Evolutionary conservation across 1,139 yeast genomes (phyloP).

Genomic region (Yarrowia galli): DNA sequence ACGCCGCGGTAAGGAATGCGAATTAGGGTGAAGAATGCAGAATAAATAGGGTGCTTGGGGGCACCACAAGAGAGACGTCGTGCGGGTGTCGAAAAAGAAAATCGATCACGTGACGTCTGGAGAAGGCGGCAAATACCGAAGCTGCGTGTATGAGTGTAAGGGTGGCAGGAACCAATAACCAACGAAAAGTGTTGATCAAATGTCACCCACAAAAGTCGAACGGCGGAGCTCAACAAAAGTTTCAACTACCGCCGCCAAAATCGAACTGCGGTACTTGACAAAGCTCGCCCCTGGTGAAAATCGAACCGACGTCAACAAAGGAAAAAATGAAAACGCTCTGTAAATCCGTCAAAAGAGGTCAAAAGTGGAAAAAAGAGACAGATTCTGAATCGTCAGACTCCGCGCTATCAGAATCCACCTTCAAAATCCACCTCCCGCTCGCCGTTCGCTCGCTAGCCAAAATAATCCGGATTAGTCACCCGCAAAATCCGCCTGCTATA

Average conservation of each 20-base stretch:
- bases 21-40: conserved; percentile 36
- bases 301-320: background rate
- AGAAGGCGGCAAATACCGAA: conserved; percentile 3
- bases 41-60: conserved; percentile 23
- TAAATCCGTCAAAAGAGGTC: background rate
- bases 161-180: no score
- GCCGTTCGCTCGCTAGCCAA: background rate
- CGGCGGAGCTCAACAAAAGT: no score
- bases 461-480: conserved; percentile 60
- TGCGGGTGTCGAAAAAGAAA: background rate
- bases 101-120: no score
- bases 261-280: no score
- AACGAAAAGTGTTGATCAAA: no score
- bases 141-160: conserved; percentile 1
- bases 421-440: no score
- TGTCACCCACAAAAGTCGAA: no score
- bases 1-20: conserved; percentile 23
- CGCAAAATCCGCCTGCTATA: conserved; percentile 73
- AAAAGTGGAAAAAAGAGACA: no score
- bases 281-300: no score
- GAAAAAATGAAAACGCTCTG: background rate
- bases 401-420: no score
- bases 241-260: no score
- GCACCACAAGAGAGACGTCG: background rate
- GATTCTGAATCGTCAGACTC: no score